A percentile compares a stretch with the other conserved stretches of the same genome.
Evolutionary conservation across 2,329 filamentous ascomycete genomes (phyloP).

Genomic region (Alternaria alternata): DNA sequence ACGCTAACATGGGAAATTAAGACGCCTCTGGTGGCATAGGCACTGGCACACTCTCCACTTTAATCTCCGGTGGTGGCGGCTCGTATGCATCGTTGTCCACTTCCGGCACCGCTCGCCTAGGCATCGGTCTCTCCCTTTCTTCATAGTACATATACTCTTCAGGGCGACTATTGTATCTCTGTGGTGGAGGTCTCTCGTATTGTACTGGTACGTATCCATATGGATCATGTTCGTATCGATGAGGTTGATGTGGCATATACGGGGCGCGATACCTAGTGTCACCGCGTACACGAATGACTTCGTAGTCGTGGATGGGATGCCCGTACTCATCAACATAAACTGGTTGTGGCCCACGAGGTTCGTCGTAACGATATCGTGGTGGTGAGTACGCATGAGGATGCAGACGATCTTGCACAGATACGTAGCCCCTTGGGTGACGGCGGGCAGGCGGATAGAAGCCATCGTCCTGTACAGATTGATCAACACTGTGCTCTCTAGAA

Average conservation of each 20-base stretch:
- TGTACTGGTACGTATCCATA: slow-evolving; percentile 41
- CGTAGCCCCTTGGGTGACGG: slow-evolving; percentile 39
- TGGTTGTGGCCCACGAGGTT: slow-evolving; percentile 36
- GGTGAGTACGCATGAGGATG: slow-evolving; percentile 37
- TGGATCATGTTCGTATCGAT: slow-evolving; percentile 40
- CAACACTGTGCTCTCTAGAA: slow-evolving; percentile 46
- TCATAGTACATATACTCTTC: slow-evolving; percentile 46
- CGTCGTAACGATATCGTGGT: slow-evolving; percentile 43
- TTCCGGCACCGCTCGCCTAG: slow-evolving; percentile 25
- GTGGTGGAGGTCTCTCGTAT: slow-evolving; percentile 39
- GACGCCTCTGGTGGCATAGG: slow-evolving; percentile 21
- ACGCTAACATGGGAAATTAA: neutral
- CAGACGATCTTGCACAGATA: slow-evolving; percentile 45
- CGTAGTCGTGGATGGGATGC: slow-evolving; percentile 40
- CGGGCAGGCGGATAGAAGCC: slow-evolving; percentile 30
- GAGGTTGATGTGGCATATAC: slow-evolving; percentile 24
- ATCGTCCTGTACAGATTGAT: slow-evolving; percentile 40
- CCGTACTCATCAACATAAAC: slow-evolving; percentile 47
- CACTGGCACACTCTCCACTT: slow-evolving; percentile 33
- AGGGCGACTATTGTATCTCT: slow-evolving; percentile 34
- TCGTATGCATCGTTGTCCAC: slow-evolving; percentile 39
- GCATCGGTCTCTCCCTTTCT: slow-evolving; percentile 36
- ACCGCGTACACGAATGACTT: slow-evolving; percentile 42
- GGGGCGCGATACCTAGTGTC: slow-evolving; percentile 25
- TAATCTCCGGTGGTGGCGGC: slow-evolving; percentile 33